Evolutionary conservation across 331 rosid species (phyloP).

Genomic region (Arachis monticola): DNA sequence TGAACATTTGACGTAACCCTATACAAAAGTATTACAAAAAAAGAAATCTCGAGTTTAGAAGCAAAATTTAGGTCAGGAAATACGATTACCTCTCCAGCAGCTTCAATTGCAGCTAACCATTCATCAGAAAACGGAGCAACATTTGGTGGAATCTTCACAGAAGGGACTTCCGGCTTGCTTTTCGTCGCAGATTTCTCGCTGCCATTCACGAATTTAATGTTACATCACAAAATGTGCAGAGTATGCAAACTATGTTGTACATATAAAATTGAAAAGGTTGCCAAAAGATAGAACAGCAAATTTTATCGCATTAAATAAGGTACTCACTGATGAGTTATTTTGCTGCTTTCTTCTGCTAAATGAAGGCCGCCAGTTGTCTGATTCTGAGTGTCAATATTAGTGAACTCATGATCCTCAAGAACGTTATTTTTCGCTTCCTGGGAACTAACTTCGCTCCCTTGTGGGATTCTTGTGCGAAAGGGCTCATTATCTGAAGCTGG

Average conservation of each 20-base stretch:
- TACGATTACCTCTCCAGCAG: conserved; percentile 88
- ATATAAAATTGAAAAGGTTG: conserved; percentile 26
- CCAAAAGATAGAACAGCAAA: conserved; percentile 33
- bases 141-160: conserved; percentile 59
- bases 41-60: not conserved
- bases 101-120: conserved; percentile 95
- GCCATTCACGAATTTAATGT: conserved; percentile 43
- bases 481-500: conserved; percentile 37
- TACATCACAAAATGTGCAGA: conserved; percentile 13
- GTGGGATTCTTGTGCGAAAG: conserved; percentile 32
- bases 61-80: conserved; percentile 27
- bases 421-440: conserved; percentile 45
- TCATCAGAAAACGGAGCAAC: conserved; percentile 87
- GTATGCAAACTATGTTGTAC: conserved; percentile 14
- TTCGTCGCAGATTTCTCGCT: conserved; percentile 48
- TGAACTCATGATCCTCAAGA: conserved; percentile 28
- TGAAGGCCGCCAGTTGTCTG: conserved; percentile 25
- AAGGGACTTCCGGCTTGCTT: conserved; percentile 49
- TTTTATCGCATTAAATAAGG: conserved; percentile 23
- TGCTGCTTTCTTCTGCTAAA: conserved; percentile 37
- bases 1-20: conserved; percentile 4
- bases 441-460: conserved; percentile 28
- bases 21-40: not conserved
- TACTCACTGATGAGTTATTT: conserved; percentile 56
- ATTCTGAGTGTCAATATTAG: conserved; percentile 37